Evolutionary conservation across 352 stramenopile genomes (phyloP), one percentile per base, ranked within the genome.

Genomic region (Phytophthora fragariaefolia): DNA sequence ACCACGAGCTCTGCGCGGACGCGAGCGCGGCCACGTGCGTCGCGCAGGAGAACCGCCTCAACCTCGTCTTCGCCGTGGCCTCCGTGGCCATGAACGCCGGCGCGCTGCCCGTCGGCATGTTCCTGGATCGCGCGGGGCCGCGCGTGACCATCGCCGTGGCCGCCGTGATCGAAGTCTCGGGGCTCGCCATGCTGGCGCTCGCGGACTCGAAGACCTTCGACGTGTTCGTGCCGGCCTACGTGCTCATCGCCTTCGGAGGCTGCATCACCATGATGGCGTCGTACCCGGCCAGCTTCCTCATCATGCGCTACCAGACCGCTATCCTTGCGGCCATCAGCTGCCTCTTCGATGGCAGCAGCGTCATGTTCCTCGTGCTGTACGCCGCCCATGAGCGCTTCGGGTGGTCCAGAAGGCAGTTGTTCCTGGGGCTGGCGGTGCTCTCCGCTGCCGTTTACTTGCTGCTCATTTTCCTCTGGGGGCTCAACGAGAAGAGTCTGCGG

Each of bases 61-160:
- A 95, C 64, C 82, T 97, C 73, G 86, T 95, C 60, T 97, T 95
- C 42, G 84, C 86, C 4, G 76, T 93, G 15, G 89, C 86, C 17
- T 88, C 85, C 4, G 83, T 96, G 22, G 82, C 83, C n/a, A 82
- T 91, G 59, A 96, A 95, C 34, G 80, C 87, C 13, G 85, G 74
- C 45, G 80, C 85, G 22, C 62, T 97, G 58, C 88, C 88, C 18
- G 82, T 95, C 12, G 89, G 89, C 36, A 73, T 94, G 62, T 88
- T 96, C 45, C 66, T 96, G 40, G 89, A 97, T 62, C 80, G 74
- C 42, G 76, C 65, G 6, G 88, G 88, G 0, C 86, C 89, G 0
- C 89, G 87, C 47, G 64, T 81, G 40, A 77, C 78, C 17, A 76
- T 90, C 22, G 73, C 73, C 0, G 23, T 74, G 7, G 85, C 83